Base-by-base conservation (phyloP, 305 asterid species). In the Fraxinus sp. region DNA sequence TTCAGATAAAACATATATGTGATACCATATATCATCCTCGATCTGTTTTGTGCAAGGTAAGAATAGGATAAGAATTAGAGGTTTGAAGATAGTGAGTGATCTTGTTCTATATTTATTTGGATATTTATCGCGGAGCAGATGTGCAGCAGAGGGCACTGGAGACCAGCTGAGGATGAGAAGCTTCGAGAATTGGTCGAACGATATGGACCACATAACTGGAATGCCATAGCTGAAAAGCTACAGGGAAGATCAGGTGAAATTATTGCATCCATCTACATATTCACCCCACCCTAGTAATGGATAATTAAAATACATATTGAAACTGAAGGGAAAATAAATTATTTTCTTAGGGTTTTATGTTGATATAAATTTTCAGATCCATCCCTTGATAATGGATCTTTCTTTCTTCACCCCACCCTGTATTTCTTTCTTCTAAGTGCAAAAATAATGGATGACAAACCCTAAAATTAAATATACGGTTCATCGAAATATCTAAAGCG, bases 91-190 rank as follows among this genome's bases (percentile, higher is more conserved):
- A 41, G 14, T 41, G 16, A 41, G 52, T 10, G 52, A 41, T 41
- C 18, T 14, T 14, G 59, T 14, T 49, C 18, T 14, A 1, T 49
- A 49, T 57, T 57, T 5, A n/a, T 57, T n/a, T n/a, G 68, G 28
- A 57, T 18, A 57, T 6, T 57, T 3, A 57, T 57, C 28, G 10
- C 9, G 32, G 71, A 22, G 71, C 28, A n/a, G 59, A 89, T 92
- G 94, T 89, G 93, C 82, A 92, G 94, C 82, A 87, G 95, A 89
- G 97, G 95, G 37, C 97, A 92, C 81, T 92, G 97, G 97, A 89
- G 94, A 85, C 97, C 97, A 2, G 90, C 91, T 0, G 95, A 92
- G 84, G 97, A 92, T 76, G 97, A 91, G 85, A 91, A 89, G 86
- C 89, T 92, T 26, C 73, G 88, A 5, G 92, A 89, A 64, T 82